Percentiles rank a stretch among this genome's conserved stretches.
Evolutionary conservation across 306 rosid genomes (phyloP).

Genomic region (Oemleria cerasiformis): DNA sequence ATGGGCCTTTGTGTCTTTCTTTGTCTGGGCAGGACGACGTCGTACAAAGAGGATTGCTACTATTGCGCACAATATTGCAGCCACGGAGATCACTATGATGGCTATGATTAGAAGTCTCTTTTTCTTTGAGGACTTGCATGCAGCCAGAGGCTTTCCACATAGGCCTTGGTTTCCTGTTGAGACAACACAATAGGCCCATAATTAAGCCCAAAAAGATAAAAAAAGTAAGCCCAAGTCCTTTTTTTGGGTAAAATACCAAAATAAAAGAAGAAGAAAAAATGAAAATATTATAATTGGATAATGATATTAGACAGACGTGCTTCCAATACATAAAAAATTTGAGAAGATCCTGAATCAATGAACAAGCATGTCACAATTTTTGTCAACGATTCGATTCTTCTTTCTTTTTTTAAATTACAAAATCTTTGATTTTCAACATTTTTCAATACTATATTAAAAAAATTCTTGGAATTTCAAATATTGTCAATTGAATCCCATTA

Average conservation of each 20-base stretch:
- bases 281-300: neutral
- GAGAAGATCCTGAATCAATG: neutral
- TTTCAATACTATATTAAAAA: too few species aligned
- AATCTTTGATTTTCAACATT: neutral
- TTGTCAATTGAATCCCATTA: neutral
- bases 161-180: conserved; percentile 58
- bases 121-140: conserved; percentile 45
- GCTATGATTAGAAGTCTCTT: conserved; percentile 17
- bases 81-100: conserved; percentile 27
- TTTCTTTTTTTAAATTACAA: neutral
- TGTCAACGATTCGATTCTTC: neutral
- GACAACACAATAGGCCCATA: conserved; percentile 1
- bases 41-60: conserved; percentile 24
- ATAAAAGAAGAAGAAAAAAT: neutral
- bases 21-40: conserved; percentile 11
- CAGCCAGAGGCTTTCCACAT: conserved; percentile 64
- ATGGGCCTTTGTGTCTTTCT: neutral
- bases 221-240: neutral
- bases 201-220: neutral
- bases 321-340: neutral
- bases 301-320: conserved; percentile 19
- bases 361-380: neutral
- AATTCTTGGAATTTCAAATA: neutral
- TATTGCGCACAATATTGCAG: conserved; percentile 27
- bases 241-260: neutral